phyloP scores from a whole-genome alignment of 169 alveolate species.

The Plasmodium coatneyi region DNA sequence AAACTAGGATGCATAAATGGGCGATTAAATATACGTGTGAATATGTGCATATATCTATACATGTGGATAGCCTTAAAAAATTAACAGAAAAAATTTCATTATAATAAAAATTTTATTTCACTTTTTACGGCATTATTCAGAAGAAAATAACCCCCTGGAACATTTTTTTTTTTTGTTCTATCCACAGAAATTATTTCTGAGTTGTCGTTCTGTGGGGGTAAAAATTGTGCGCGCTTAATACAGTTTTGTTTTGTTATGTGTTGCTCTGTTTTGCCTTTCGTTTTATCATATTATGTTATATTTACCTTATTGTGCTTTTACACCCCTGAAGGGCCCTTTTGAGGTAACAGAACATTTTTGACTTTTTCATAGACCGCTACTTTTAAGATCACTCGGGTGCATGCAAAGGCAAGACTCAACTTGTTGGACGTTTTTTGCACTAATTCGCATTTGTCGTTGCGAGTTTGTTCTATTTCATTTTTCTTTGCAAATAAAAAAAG shows the following conservation, averaged over 20 bases:
- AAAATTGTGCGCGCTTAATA: background rate
- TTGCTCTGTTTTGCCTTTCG: background rate
- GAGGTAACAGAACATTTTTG: background rate
- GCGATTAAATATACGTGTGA: background rate
- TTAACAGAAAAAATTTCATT: slow-evolving; percentile 13
- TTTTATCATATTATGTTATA: background rate
- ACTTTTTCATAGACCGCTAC: background rate
- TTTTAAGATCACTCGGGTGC: background rate
- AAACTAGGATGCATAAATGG: background rate
- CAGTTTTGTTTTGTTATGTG: background rate
- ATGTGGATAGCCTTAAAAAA: slow-evolving; percentile 8
- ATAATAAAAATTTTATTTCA: background rate
- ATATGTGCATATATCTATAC: background rate
- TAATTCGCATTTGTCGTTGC: background rate
- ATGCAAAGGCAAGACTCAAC: background rate
- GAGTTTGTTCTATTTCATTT: background rate
- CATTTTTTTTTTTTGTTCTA: slow-evolving; percentile 3
- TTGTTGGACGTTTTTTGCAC: background rate
- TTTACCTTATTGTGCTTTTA: background rate
- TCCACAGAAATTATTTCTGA: slow-evolving; percentile 8
- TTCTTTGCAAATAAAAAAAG: background rate
- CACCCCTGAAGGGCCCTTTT: background rate
- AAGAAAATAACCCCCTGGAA: slow-evolving; percentile 2
- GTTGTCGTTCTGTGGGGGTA: background rate
- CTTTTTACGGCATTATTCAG: background rate